Base-by-base conservation (phyloP, 768 basidiomycete species). In the Leccinum imitatum region DNA sequence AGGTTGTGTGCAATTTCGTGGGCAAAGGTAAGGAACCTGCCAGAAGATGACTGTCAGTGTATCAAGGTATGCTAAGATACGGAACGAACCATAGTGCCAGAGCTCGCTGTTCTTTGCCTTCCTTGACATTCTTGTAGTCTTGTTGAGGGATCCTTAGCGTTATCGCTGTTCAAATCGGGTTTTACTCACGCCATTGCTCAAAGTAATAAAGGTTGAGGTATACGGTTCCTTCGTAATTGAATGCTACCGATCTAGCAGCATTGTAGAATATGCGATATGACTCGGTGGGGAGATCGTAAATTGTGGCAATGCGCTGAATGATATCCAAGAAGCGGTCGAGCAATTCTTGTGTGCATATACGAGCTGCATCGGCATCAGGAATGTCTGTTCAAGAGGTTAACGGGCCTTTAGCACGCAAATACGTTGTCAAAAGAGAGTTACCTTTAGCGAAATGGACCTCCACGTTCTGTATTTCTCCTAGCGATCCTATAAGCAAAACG, bases 291-390 rank as follows among this genome's bases (percentile, higher is more conserved):
- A 97, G 81, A 62, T 81, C 78, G 71, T 91, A 97, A 5, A 94
- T 76, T 17, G 77, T 67, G 2, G 84, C 80, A 23, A 97, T 76
- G 0, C 84, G 84, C 1, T 73, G 74, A 58, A 94, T 78, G 25
- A 95, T 76, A 50, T 82, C 76, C 15, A 90, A 80, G 69, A 96
- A 94, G 31, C 89, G 83, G 21, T 81, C 79, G 17, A 91, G 74
- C 0, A 78, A 69, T 17, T 84, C 81, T 23, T 71, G 73, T 39
- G 14, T 39, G 37, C 37, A 39, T 39, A 17, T 39, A 7, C 7
- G 37, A 7, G 67, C 78, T 4, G 71, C 70, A 25, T 77, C 67
- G 11, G 76, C 74, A 44, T 85, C 72, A 1, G 80, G 76, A 8
- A 87, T 77, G 66, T 85, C 91, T 93, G 61, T 58, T 3, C 33